Conservation (phyloP, 352 stramenopile genomes). For the Phytophthora idaei region DNA sequence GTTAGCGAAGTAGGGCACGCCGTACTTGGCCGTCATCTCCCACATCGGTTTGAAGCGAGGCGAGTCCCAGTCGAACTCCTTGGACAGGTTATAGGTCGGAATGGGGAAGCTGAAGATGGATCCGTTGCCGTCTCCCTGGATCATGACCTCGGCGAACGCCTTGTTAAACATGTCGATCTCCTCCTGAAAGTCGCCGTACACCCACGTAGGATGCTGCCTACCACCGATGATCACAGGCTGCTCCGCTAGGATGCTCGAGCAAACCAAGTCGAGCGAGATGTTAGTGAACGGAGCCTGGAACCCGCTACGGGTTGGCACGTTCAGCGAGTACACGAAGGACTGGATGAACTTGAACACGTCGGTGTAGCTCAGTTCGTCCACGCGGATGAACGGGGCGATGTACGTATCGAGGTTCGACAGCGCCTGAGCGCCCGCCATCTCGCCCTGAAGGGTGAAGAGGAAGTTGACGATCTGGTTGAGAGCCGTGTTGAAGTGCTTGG, state of each 20-base stretch:
- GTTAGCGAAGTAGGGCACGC: slow-evolving; percentile 38
- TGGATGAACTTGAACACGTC: slow-evolving; percentile 43
- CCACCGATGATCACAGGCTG: slow-evolving; percentile 37
- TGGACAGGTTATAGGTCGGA: slow-evolving; percentile 39
- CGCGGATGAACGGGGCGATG: slow-evolving; percentile 38
- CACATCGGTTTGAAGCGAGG: slow-evolving; percentile 34
- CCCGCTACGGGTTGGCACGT: slow-evolving; percentile 32
- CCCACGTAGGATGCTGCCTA: slow-evolving; percentile 31
- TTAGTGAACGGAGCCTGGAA: slow-evolving; percentile 42
- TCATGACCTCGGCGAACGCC: slow-evolving; percentile 40
- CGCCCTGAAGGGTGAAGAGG: slow-evolving; percentile 38
- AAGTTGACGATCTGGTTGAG: slow-evolving; percentile 44
- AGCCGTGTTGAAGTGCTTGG: slow-evolving; percentile 38
- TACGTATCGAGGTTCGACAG: slow-evolving; percentile 40
- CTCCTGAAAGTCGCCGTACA: slow-evolving; percentile 37
- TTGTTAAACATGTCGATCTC: slow-evolving; percentile 44
- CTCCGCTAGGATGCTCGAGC: slow-evolving; percentile 26
- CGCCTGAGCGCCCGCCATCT: slow-evolving; percentile 38
- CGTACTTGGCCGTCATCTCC: slow-evolving; percentile 42
- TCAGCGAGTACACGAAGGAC: slow-evolving; percentile 41
- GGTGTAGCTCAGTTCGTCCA: slow-evolving; percentile 33
- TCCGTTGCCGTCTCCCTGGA: slow-evolving; percentile 36
- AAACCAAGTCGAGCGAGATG: slow-evolving; percentile 36
- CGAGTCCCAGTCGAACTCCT: slow-evolving; percentile 39
- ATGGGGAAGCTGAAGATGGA: slow-evolving; percentile 46